Conservation (phyloP, 495 filamentous ascomycete genomes). For the Talaromyces borbonicus region DNA sequence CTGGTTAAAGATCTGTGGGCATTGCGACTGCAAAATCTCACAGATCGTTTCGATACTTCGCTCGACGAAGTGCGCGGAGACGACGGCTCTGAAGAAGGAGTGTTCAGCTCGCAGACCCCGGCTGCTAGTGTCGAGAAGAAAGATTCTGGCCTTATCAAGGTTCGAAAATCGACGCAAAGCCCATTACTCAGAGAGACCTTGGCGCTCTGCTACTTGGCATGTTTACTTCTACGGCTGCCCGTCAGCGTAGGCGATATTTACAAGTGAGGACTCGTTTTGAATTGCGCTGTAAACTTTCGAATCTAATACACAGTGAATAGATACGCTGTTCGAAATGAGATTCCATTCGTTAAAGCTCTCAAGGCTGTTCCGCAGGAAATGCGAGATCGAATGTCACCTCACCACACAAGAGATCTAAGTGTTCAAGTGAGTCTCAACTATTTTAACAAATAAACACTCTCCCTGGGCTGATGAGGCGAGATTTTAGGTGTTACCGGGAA, state of each 20-base stretch:
- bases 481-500: slow-evolving; percentile 31
- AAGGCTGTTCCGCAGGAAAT: slow-evolving; percentile 53
- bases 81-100: slow-evolving; percentile 12
- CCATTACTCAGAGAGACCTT: slow-evolving; percentile 56
- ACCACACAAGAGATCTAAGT: slow-evolving; percentile 48
- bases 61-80: slow-evolving; percentile 24
- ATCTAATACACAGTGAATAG: slow-evolving; percentile 5
- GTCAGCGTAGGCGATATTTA: slow-evolving; percentile 54
- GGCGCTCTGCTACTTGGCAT: slow-evolving; percentile 57
- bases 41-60: slow-evolving; percentile 26
- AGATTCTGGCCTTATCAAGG: slow-evolving; percentile 16
- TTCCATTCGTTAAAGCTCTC: slow-evolving; percentile 36
- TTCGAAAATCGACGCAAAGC: slow-evolving; percentile 21
- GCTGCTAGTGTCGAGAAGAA: slow-evolving; percentile 17
- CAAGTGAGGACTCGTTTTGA: slow-evolving; percentile 23
- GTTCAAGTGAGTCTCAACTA: slow-evolving; percentile 33
- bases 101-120: slow-evolving; percentile 45
- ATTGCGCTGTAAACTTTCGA: not conserved
- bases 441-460: slow-evolving; percentile 10
- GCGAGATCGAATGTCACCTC: slow-evolving; percentile 50
- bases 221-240: slow-evolving; percentile 52
- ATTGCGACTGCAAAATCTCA: slow-evolving; percentile 46
- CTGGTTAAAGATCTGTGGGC: slow-evolving; percentile 63
- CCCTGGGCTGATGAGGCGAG: too few relatives aligned
- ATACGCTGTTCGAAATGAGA: slow-evolving; percentile 35